Evolutionary conservation across 2,329 filamentous ascomycete genomes (phyloP), one percentile per base, ranked within the genome.

Genomic region (Calonectria pteridis): DNA sequence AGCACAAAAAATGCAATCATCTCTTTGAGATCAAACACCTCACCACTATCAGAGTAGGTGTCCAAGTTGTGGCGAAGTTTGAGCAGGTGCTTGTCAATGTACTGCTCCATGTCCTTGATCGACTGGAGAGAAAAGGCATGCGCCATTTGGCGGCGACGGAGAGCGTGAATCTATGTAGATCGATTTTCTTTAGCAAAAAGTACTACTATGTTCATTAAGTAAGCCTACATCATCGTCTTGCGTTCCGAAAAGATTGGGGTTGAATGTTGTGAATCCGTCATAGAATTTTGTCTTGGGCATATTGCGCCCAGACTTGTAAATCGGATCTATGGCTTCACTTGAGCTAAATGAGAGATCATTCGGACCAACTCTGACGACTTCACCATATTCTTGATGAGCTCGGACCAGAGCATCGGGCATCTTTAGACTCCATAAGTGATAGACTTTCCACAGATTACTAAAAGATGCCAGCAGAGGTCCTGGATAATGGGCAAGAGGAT

Each of bases 11-110:
- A 72, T 3, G 69, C 50, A 31, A 72, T 72, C 1, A 72, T 20
- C 20, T 72, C 63, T 53, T 72, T 72, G n/a, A 72, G 40, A n/a
- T 72, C 69, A 40, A 72, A 72, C 3, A 62, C 43, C 6, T 72
- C 63, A 6, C 50, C 69, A 33, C 18, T 67, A 14, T 51, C 16
- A 11, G 53, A 29, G 33, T 37, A 72, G 7, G 49, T 55, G 46
- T 72, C 69, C 10, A 72, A 51, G 43, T 67, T 72, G 23, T 29
- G 16, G 5, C 40, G 51, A 9, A 72, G n/a, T 14, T 72, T 55
- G 18, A 35, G 28, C 20, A 72, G 6, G 46, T 72, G 69, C 18
- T 62, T 51, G 16, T 72, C 69, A 11, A 72, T 72, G 31, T 62
- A 53, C n/a, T 50, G 28, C 23, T 72, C 69, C 63, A 72, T 72